Evolutionary conservation across 768 basidiomycete species (phyloP).

Genomic region (Mycena crocata): DNA sequence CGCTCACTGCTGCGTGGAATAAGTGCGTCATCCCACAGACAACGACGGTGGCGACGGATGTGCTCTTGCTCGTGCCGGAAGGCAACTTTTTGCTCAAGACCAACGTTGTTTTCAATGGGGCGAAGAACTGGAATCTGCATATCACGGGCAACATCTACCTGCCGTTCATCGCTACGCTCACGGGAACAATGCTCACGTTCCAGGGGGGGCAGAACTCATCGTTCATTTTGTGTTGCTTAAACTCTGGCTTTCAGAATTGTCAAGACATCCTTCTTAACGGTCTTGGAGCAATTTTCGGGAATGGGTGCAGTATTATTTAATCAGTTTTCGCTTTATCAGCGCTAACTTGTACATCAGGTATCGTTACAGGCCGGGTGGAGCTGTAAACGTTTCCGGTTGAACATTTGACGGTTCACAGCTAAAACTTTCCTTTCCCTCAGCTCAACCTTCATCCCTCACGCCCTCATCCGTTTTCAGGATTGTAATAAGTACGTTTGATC

Average conservation of each 20-base stretch:
- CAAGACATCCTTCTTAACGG: constrained; percentile 35
- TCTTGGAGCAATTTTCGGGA: constrained; percentile 37
- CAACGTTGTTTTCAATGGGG: constrained; percentile 35
- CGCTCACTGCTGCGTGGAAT: constrained; percentile 36
- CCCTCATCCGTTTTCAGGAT: constrained; percentile 39
- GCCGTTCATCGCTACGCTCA: constrained; percentile 32
- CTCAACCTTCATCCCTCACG: constrained; percentile 33
- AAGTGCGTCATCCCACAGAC: constrained; percentile 36
- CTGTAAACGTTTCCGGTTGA: constrained; percentile 18
- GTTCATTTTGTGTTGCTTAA: neutral
- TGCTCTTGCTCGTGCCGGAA: constrained; percentile 36
- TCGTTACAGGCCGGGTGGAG: constrained; percentile 32
- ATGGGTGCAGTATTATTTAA: too few species aligned
- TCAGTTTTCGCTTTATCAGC: too few species aligned
- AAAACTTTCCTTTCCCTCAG: constrained; percentile 12
- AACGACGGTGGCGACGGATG: constrained; percentile 32
- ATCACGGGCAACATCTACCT: constrained; percentile 38
- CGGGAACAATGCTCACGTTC: constrained; percentile 40
- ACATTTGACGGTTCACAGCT: neutral
- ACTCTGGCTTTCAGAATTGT: constrained; percentile 26
- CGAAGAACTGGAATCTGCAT: constrained; percentile 37
- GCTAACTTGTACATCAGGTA: too few species aligned
- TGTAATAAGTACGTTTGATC: constrained; percentile 33
- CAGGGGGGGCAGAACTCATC: too few species aligned
- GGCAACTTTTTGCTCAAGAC: constrained; percentile 36